Evolutionary conservation across 1,284 basidiomycete genomes (phyloP).

Genomic region (Tilletia horrida): DNA sequence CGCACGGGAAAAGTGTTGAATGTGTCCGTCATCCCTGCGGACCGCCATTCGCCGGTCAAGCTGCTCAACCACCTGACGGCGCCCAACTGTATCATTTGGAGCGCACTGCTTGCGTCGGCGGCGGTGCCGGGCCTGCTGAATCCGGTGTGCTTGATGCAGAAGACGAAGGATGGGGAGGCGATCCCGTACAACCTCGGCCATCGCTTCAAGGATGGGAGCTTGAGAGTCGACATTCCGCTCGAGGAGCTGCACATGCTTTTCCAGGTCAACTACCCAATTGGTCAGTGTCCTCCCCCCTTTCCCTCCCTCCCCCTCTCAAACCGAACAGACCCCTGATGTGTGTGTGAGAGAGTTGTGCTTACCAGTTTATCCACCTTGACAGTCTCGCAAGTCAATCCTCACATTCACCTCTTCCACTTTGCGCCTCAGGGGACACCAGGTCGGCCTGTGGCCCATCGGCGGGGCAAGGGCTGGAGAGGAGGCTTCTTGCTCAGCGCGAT

Average conservation of each 20-base stretch:
- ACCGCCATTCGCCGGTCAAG: slow-evolving; percentile 86
- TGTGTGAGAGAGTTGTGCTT: too few species aligned
- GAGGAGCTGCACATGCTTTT: slow-evolving; percentile 70
- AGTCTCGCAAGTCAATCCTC: slow-evolving; percentile 19
- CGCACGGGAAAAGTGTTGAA: slow-evolving; percentile 85
- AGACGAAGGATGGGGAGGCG: slow-evolving; percentile 74
- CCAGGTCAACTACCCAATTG: slow-evolving; percentile 86
- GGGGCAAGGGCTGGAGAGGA: slow-evolving; percentile 73
- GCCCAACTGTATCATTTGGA: slow-evolving; percentile 72
- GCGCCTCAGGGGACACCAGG: slow-evolving; percentile 89
- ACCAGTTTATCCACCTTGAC: not conserved
- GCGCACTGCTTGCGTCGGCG: slow-evolving; percentile 55
- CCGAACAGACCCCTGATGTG: too few species aligned
- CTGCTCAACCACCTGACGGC: slow-evolving; percentile 92
- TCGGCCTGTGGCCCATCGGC: slow-evolving; percentile 83
- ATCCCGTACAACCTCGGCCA: slow-evolving; percentile 88
- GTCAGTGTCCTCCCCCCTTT: too few species aligned
- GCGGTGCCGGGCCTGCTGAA: slow-evolving; percentile 59
- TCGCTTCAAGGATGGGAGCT: slow-evolving; percentile 52
- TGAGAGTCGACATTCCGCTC: slow-evolving; percentile 82
- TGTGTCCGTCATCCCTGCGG: slow-evolving; percentile 88
- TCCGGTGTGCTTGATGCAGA: slow-evolving; percentile 78
- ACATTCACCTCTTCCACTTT: slow-evolving; percentile 88
- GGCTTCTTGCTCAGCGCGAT: slow-evolving; percentile 73
- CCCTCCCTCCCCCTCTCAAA: too few species aligned